Percentiles rank a stretch among this genome's conserved stretches.
These are phyloP conservation scores for Exserohilum turcica DNA, from an alignment of 2,329 filamentous ascomycete genomes.

Conservation along the genomic window DNA sequence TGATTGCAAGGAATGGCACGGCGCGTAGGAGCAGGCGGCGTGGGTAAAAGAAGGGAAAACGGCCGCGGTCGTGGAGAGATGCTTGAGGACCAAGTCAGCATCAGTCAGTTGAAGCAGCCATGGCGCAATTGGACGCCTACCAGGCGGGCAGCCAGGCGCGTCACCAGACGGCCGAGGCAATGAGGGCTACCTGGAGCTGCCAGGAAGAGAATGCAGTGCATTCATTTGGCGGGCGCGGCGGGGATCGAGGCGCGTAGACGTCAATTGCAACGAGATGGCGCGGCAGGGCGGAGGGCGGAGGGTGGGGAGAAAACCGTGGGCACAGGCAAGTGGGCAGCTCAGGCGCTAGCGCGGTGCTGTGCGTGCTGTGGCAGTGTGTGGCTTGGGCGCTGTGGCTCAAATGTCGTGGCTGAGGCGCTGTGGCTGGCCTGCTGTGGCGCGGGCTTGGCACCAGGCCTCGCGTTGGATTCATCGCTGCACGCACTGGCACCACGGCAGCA, in stretches of 20 bases:
- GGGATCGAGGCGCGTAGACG: constrained; percentile 13
- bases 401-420: no score
- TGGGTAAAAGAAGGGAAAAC: not conserved
- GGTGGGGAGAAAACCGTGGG: constrained; percentile 17
- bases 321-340: constrained; percentile 1
- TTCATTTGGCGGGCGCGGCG: constrained; percentile 40
- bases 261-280: constrained; percentile 17
- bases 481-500: constrained; percentile 25
- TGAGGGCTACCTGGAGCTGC: constrained; percentile 40
- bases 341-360: not conserved
- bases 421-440: constrained; percentile 4
- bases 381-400: no score
- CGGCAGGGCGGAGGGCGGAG: not conserved
- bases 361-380: no score
- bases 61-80: not conserved
- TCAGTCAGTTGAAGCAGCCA: no score
- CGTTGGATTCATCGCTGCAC: constrained; percentile 35
- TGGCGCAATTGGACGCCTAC: constrained; percentile 13
- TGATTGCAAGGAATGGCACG: not conserved
- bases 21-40: not conserved
- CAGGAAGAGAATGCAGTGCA: constrained; percentile 42
- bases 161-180: constrained; percentile 25
- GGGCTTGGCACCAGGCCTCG: constrained; percentile 30
- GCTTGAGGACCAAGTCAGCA: constrained; percentile 5
- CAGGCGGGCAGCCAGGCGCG: constrained; percentile 20